Evolutionary conservation across 495 filamentous ascomycete genomes (phyloP).

Genomic region (Talaromyces liani): DNA sequence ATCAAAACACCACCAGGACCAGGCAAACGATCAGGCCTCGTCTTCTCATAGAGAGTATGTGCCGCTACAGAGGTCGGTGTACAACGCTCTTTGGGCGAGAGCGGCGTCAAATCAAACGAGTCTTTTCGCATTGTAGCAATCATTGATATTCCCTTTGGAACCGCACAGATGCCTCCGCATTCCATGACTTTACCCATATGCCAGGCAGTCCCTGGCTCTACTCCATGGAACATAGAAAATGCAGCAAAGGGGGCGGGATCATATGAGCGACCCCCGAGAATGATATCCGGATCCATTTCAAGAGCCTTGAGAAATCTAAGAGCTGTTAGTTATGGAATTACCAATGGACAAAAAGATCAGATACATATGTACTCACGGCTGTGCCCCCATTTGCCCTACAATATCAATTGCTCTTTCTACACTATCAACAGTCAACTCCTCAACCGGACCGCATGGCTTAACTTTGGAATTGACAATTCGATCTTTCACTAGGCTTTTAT

Average conservation of each 20-base stretch:
- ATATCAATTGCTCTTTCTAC: slow-evolving; percentile 25
- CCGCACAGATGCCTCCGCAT: slow-evolving; percentile 39
- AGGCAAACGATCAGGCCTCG: slow-evolving; percentile 33
- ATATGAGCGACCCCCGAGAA: slow-evolving; percentile 41
- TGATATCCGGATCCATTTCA: slow-evolving; percentile 31
- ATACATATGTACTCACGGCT: slow-evolving; percentile 18
- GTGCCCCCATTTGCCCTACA: slow-evolving; percentile 21
- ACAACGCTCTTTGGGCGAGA: slow-evolving; percentile 24
- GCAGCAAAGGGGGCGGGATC: slow-evolving; percentile 43
- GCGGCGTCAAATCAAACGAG: slow-evolving; percentile 35
- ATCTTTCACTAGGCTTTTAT: slow-evolving; percentile 21
- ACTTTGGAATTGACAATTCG: slow-evolving; percentile 19
- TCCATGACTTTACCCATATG: slow-evolving; percentile 51
- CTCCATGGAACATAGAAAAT: slow-evolving; percentile 24
- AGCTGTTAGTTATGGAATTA: not conserved
- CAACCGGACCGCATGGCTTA: slow-evolving; percentile 25
- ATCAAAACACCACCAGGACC: slow-evolving; percentile 41
- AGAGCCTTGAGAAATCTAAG: slow-evolving; percentile 26
- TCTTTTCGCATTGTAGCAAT: slow-evolving; percentile 30
- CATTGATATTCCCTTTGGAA: slow-evolving; percentile 32
- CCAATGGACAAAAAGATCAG: not conserved
- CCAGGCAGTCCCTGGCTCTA: slow-evolving; percentile 23
- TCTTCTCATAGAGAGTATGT: slow-evolving; percentile 46
- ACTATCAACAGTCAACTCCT: slow-evolving; percentile 27
- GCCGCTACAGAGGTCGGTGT: slow-evolving; percentile 39